Conservation (phyloP, 345 rosid genomes). For the Sisymbrium altissimum region DNA sequence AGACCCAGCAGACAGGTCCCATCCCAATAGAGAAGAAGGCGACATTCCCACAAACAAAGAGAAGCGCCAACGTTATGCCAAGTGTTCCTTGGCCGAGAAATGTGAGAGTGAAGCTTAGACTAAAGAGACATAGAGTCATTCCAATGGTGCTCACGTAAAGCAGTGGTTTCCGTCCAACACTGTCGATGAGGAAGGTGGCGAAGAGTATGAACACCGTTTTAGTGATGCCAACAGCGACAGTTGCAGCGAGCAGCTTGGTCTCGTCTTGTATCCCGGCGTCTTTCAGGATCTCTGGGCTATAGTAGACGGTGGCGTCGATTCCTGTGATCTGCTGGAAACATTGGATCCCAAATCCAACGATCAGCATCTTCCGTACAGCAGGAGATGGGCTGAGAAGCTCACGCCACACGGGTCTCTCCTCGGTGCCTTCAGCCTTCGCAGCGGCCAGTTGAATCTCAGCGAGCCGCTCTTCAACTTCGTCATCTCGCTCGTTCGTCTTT, state of each 20-base stretch:
- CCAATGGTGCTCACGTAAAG: conserved; percentile 81
- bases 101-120: conserved; percentile 54
- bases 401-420: conserved; percentile 72
- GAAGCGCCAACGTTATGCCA: conserved; percentile 44
- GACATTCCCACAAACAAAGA: conserved; percentile 70
- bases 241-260: conserved; percentile 62
- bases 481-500: conserved; percentile 65
- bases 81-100: conserved; percentile 46
- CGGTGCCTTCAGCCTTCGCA: conserved; percentile 47
- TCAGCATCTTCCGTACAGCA: conserved; percentile 56
- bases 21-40: conserved; percentile 83
- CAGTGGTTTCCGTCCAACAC: conserved; percentile 68
- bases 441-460: conserved; percentile 75
- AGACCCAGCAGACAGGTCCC: conserved; percentile 80
- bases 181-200: conserved; percentile 66
- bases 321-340: conserved; percentile 89
- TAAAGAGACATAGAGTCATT: conserved; percentile 66
- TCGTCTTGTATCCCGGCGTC: conserved; percentile 60
- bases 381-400: conserved; percentile 77
- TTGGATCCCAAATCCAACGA: conserved; percentile 80
- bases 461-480: conserved; percentile 74
- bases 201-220: conserved; percentile 63
- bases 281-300: conserved; percentile 71
- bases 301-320: conserved; percentile 75
- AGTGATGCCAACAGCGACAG: conserved; percentile 71